A percentile compares a stretch with the other conserved stretches of the same genome.
Evolutionary conservation across 192 early-diverging fungal genomes (phyloP).

Genomic region (Coemansia sp.): DNA sequence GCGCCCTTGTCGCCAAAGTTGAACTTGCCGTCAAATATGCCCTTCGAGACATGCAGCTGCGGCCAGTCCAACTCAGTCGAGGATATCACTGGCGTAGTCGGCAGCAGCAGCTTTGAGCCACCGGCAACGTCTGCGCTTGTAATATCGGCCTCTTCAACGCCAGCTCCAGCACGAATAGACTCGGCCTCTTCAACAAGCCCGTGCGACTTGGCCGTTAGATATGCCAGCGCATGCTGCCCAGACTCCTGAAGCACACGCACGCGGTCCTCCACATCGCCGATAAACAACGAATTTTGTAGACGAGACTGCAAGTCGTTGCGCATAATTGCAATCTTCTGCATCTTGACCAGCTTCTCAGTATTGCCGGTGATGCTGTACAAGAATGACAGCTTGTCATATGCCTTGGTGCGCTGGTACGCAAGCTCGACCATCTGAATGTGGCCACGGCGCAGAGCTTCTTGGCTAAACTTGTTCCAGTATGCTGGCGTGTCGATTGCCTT

Average conservation of each 20-base stretch:
- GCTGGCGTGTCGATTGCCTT: constrained; percentile 86
- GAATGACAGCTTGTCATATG: constrained; percentile 93
- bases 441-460: constrained; percentile 88
- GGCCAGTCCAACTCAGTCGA: constrained; percentile 91
- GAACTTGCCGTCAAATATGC: constrained; percentile 82
- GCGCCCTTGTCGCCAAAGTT: constrained; percentile 55
- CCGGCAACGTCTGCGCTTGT: constrained; percentile 30
- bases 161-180: constrained; percentile 73
- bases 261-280: constrained; percentile 93
- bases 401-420: constrained; percentile 87
- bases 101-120: constrained; percentile 60
- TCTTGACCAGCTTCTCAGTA: constrained; percentile 85
- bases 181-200: constrained; percentile 84
- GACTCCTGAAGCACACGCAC: constrained; percentile 78
- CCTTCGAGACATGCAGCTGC: constrained; percentile 67
- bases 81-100: constrained; percentile 69
- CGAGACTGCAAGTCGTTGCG: constrained; percentile 84
- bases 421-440: constrained; percentile 82
- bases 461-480: constrained; percentile 84
- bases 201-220: constrained; percentile 86
- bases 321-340: constrained; percentile 91
- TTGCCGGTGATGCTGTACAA: constrained; percentile 93
- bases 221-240: constrained; percentile 89
- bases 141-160: constrained; percentile 63
- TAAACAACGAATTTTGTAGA: constrained; percentile 88